Evolutionary conservation across 2,329 filamentous ascomycete species (phyloP).

Genomic region (Aotearoamyces nothofagi): DNA sequence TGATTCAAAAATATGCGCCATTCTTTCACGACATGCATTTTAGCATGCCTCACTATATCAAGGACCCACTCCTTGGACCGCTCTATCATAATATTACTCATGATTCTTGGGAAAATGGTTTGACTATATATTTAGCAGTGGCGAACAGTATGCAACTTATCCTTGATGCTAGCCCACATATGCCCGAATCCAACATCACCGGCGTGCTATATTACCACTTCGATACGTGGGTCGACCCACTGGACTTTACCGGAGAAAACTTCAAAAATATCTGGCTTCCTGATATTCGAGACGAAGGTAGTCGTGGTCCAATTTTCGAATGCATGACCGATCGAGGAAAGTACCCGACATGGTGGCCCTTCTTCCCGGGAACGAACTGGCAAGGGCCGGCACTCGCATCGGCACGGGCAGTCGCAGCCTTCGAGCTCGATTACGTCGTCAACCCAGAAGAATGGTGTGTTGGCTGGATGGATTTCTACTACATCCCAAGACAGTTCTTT

Average conservation of each 20-base stretch:
- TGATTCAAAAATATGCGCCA: slow-evolving; percentile 16
- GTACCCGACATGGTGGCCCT: slow-evolving; percentile 14
- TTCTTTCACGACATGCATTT: slow-evolving; percentile 19
- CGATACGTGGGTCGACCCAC: slow-evolving; percentile 20
- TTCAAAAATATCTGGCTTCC: slow-evolving; percentile 17
- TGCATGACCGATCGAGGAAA: slow-evolving; percentile 10
- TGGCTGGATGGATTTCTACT: slow-evolving; percentile 21
- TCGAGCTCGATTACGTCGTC: slow-evolving; percentile 12
- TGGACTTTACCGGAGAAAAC: slow-evolving; percentile 15
- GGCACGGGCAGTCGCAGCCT: slow-evolving; percentile 6
- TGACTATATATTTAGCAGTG: slow-evolving; percentile 13
- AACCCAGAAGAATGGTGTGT: slow-evolving; percentile 15
- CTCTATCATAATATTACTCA: slow-evolving; percentile 14
- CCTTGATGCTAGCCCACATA: slow-evolving; percentile 10
- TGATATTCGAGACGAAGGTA: slow-evolving; percentile 8
- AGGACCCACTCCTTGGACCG: neutral
- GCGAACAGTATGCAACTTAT: slow-evolving; percentile 18
- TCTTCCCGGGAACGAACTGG: slow-evolving; percentile 8
- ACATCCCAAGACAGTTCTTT: slow-evolving; percentile 19
- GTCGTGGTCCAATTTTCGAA: slow-evolving; percentile 9
- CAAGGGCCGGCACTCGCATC: slow-evolving; percentile 9
- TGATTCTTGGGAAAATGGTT: slow-evolving; percentile 13
- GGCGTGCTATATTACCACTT: slow-evolving; percentile 20
- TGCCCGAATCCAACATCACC: slow-evolving; percentile 12
- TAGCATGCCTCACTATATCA: slow-evolving; percentile 12